Base-by-base conservation (phyloP, 2,329 filamentous ascomycete genomes). In the Bipolaris oryzae region DNA sequence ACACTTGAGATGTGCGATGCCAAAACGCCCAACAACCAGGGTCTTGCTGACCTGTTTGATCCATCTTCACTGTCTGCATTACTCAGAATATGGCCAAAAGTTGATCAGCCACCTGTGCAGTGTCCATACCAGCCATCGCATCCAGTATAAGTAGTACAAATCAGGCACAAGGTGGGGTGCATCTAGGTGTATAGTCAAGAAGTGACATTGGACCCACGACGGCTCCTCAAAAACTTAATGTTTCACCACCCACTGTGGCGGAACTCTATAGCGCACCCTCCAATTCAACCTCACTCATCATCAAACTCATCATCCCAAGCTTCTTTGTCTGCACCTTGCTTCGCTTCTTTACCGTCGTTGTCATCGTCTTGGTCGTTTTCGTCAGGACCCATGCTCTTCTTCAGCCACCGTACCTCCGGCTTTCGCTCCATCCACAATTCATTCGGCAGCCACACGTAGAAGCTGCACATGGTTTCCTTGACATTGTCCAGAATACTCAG, bases 401-500 rank as follows among this genome's bases (percentile, higher is more conserved):
- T 62, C 25, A 68, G 44, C 58, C 69, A 63, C 45, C 61, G 61
- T 37, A 75, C 55, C 34, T 68, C 69, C 9, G 70, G 67, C 59
- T 72, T 71, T 21, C 60, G 57, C 21, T 64, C 62, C 67, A 70
- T 70, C 67, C 71, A 72, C 28, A 75, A 59, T 67, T 81, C 79
- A 54, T 82, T 82, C 18, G 73, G 71, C 5, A 80, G 68, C 70
- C 71, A 78, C 16, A 69, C 73, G 61, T 75, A 80, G 73, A 81
- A 81, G 53, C 74, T 79, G 34, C 75, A 76, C 58, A 76, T 74
- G 38, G 73, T 63, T n/a, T 74, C 64, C 13, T 69, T 69, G 46
- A 80, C 66, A 11, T 71, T 64, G 49, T 81, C 79, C 41, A 76
- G 57, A n/a, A 75, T 64, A 7, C 46, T 63, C 39, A 76, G 60